Evolutionary conservation across 208 protist species (phyloP).

Genomic region (Naegleria gruberi): DNA sequence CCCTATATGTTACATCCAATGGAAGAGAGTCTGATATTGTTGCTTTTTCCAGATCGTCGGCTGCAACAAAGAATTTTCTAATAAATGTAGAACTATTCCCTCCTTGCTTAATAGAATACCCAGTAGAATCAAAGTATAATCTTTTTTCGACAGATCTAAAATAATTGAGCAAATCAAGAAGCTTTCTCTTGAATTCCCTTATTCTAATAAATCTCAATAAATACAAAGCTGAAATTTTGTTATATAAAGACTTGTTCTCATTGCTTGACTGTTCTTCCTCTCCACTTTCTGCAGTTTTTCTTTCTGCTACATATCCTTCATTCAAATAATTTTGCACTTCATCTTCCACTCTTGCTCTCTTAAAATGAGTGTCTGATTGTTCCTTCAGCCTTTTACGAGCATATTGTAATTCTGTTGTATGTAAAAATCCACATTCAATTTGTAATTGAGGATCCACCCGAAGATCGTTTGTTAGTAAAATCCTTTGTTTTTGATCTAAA

Average conservation of each 20-base stretch:
- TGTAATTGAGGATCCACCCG: constrained; percentile 13
- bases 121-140: constrained; percentile 32
- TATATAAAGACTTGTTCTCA: not conserved
- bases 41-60: not conserved
- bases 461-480: not conserved
- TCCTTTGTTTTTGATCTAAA: constrained; percentile 1
- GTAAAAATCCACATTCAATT: constrained; percentile 26
- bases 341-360: constrained; percentile 12
- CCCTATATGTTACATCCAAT: not conserved
- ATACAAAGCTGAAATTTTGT: constrained; percentile 35
- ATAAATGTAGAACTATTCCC: not conserved
- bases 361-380: constrained; percentile 28
- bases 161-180: constrained; percentile 44
- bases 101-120: constrained; percentile 18
- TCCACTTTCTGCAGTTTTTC: not conserved
- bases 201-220: constrained; percentile 39
- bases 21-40: not conserved
- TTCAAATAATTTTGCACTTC: not conserved
- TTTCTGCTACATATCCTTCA: not conserved
- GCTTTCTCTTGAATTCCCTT: constrained; percentile 35
- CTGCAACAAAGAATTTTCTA: not conserved
- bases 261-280: not conserved
- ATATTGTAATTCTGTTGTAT: constrained; percentile 33
- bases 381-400: constrained; percentile 31
- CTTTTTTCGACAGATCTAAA: constrained; percentile 37